Base-by-base conservation (phyloP, 495 filamentous ascomycete species). In the Hypomontagnella monticulosa region DNA sequence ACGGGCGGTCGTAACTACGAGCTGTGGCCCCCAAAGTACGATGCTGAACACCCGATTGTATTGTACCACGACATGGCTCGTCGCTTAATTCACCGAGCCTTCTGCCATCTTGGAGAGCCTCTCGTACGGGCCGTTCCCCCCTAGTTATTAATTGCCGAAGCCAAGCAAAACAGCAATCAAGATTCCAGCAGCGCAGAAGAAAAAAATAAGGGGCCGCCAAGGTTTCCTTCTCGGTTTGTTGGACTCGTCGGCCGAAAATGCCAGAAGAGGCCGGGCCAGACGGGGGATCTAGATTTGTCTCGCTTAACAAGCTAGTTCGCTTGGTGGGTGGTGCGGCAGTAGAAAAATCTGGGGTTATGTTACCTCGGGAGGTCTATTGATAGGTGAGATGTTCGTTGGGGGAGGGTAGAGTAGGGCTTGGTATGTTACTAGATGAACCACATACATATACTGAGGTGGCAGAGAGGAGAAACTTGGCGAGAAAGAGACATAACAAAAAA, bases 101-200 rank as follows among this genome's bases (percentile, higher is more conserved):
- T 34, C 20, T 32, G 15, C 41, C 14, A 15, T 54, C 23, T 40
- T 54, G 19, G 38, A n/a, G 51, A 51, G 57, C 57, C 37, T 50
- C 3, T 10, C 15, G 2, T 27, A 34, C 63, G 63, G 63, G 38
- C 63, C 63, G 57, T 52, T 19, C 63, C 56, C 46, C 54, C 62
- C 62, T 27, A 50, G 37, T 50, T 18, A 36, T 49, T 48, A 67
- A 62, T 62, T 67, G 64, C 64, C 64, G 64, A 66, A 46, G 62
- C 54, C 54, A 64, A 64, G 62, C 43, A 56, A 46, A 46, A 38
- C 53, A 52, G 3, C 18, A 46, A 44, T 57, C 44, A 63, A 42
- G 43, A 50, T 56, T 63, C 14, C 6, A 62, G 61, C 2, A 46
- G 30, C 36, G 32, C n/a, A 50, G 37, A 44, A 50, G 18, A 56